phyloP scores from a whole-genome alignment of 306 rosid genomes.

The Abrus precatorius region DNA sequence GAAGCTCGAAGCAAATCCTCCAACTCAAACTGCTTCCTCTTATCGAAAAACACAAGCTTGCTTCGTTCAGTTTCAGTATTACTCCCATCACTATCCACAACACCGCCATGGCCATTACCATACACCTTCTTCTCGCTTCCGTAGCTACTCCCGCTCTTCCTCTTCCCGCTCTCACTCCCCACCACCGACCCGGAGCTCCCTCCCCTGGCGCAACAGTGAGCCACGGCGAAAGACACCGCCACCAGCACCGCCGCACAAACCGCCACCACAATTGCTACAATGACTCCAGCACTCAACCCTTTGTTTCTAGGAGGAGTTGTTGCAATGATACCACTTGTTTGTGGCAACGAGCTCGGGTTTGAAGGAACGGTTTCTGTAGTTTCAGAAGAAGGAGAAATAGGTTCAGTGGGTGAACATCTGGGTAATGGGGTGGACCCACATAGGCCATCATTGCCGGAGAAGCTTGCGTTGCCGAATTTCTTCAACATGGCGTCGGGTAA shows the following conservation, averaged over 20 bases:
- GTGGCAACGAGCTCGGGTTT: slow-evolving; percentile 80
- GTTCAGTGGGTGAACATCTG: slow-evolving; percentile 61
- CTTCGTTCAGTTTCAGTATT: slow-evolving; percentile 69
- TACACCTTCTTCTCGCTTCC: slow-evolving; percentile 86
- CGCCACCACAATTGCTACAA: slow-evolving; percentile 84
- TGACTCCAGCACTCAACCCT: slow-evolving; percentile 67
- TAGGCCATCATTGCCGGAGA: slow-evolving; percentile 80
- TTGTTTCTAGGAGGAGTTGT: slow-evolving; percentile 37
- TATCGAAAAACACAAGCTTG: slow-evolving; percentile 83
- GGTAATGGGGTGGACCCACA: slow-evolving; percentile 82
- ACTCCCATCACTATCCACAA: slow-evolving; percentile 82
- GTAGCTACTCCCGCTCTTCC: slow-evolving; percentile 76
- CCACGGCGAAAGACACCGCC: slow-evolving; percentile 71
- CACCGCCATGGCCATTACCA: slow-evolving; percentile 54
- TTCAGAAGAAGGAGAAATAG: slow-evolving; percentile 39
- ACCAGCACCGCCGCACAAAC: slow-evolving; percentile 70
- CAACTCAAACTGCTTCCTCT: slow-evolving; percentile 85
- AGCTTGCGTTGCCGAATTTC: slow-evolving; percentile 71
- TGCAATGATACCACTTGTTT: slow-evolving; percentile 51
- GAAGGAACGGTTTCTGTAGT: slow-evolving; percentile 72
- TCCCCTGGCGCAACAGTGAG: slow-evolving; percentile 74
- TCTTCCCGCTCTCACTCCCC: slow-evolving; percentile 80
- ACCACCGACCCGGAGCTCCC: slow-evolving; percentile 59
- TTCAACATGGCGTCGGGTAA: slow-evolving; percentile 69
- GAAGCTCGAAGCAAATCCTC: slow-evolving; percentile 94